Evolutionary conservation across 2,329 filamentous ascomycete species (phyloP), one percentile per base, ranked within the genome.

Genomic region (Ilyonectria sp.): DNA sequence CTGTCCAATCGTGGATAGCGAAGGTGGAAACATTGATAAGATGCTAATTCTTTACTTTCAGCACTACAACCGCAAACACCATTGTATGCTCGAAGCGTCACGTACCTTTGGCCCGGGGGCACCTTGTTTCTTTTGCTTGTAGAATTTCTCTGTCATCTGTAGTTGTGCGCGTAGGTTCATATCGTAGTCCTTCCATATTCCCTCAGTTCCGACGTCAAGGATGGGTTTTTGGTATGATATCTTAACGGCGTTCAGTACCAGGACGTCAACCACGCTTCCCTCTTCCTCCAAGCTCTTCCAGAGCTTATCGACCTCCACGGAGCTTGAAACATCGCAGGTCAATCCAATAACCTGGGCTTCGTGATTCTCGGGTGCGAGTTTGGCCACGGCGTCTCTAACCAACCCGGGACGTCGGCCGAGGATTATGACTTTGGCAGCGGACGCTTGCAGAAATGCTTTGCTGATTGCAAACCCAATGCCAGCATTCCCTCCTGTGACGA

Each of bases 231-330:
- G 37, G 21, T 40, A 21, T 3, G 54, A 29, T 23, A 57, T 46
- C 54, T 57, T 57, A 37, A 57, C 54, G 10, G 54, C 54, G 17
- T 57, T 57, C 11, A 57, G 15, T 15, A 31, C 54, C 37, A 57
- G 35, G 9, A 57, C 37, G 37, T 57, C 54, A 40, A 57, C 54
- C 17, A 44, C 54, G 2, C 21, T 29, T 11, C 29, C 11, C 13
- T 57, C 37, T 26, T 31, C 21, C 2, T 43, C 37, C 21, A 57
- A 31, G 4, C 15, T 19, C 21, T 43, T n/a, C 54, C 54, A 57
- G 2, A 57, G 35, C 23, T 57, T 15, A 2, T 19, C 21, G 7
- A 57, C 54, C 5, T 40, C 23, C 2, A 6, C 17, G 17, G 37
- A 6, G 10, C 37, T 57, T 3, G 54, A 44, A 1, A 57, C 54